Evolutionary conservation across 352 stramenopile genomes (phyloP).

Genomic region (Blastocystis hominis): DNA sequence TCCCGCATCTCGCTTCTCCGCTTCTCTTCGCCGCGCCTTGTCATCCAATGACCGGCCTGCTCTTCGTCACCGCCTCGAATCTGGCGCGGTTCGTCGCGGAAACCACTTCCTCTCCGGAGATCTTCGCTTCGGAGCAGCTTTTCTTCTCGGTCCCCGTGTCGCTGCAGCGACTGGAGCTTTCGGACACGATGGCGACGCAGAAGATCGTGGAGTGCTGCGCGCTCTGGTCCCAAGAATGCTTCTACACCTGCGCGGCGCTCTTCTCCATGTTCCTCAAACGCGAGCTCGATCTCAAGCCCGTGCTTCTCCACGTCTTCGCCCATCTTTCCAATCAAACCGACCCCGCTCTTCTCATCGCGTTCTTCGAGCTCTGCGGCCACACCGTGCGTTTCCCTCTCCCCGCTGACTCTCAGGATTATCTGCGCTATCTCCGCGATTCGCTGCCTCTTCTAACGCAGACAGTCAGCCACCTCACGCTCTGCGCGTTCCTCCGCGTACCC

Average conservation of each 20-base stretch:
- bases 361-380: neutral
- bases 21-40: neutral
- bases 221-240: neutral
- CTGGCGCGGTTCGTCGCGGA: neutral
- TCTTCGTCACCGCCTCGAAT: neutral
- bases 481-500: neutral
- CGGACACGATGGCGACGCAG: neutral
- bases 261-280: neutral
- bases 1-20: neutral
- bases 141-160: neutral
- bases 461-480: neutral
- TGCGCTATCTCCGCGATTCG: neutral
- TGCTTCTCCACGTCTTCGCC: neutral
- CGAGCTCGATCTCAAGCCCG: neutral
- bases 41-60: neutral
- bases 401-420: neutral
- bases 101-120: neutral
- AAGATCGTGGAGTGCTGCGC: neutral
- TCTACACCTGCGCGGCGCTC: neutral
- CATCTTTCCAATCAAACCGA: neutral
- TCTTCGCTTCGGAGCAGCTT: neutral
- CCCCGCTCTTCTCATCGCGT: neutral
- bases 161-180: neutral
- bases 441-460: neutral
- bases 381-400: neutral